Percentiles rank a stretch among this genome's conserved stretches.
These are phyloP conservation scores for Kodamaea fungicola DNA, from an alignment of 1,139 yeast species.

Conservation along the genomic window DNA sequence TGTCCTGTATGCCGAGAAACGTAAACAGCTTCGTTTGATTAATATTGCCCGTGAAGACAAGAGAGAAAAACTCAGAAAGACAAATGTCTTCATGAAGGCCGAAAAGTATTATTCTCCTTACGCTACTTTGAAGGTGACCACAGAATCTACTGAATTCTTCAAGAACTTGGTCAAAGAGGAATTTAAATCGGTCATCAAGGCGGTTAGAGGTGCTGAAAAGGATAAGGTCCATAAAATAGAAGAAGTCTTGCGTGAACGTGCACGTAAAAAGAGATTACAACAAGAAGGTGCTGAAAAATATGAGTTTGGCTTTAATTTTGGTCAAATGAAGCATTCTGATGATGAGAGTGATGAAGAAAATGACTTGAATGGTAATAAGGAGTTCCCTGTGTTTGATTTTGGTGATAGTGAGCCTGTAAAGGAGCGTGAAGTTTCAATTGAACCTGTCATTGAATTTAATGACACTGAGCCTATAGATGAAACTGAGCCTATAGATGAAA, in stretches of 20 bases:
- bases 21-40: conserved; percentile 21
- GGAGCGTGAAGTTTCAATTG: background rate
- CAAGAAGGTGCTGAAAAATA: conserved; percentile 17
- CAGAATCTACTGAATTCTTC: conserved; percentile 24
- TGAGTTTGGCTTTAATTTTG: conserved; percentile 33
- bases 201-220: conserved; percentile 33
- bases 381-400: conserved; percentile 16
- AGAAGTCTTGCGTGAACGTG: conserved; percentile 20
- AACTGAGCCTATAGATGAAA: background rate
- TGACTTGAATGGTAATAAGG: conserved; percentile 9
- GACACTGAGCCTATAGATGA: background rate
- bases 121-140: conserved; percentile 23
- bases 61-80: conserved; percentile 20
- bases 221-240: conserved; percentile 20
- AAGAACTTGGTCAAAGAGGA: conserved; percentile 28
- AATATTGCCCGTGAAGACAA: conserved; percentile 18
- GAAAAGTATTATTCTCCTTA: conserved; percentile 42
- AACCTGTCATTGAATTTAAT: background rate
- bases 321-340: conserved; percentile 20
- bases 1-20: conserved; percentile 49
- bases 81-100: conserved; percentile 44
- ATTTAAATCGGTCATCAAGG: conserved; percentile 32
- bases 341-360: conserved; percentile 20
- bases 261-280: conserved; percentile 19
- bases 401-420: conserved; percentile 4